Base-by-base conservation (phyloP, 2,329 filamentous ascomycete genomes). In the Xylariaceae sp. region DNA sequence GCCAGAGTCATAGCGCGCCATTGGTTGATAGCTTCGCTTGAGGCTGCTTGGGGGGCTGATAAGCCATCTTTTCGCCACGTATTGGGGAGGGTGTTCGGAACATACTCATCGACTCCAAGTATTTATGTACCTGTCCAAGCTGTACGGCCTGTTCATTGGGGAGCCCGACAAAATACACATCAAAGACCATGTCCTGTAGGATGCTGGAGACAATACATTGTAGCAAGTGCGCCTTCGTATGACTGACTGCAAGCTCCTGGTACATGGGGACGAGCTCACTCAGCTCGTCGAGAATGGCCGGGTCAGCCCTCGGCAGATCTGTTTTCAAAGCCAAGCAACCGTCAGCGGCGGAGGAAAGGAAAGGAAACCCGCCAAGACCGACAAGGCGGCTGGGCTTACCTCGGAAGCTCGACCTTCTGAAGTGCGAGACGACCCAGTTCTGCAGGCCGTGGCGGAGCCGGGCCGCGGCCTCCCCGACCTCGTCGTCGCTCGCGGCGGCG, bases 381-480 rank as follows among this genome's bases (percentile, higher is more conserved):
- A n/a, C n/a, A n/a, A n/a, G n/a, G n/a, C n/a, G n/a, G n/a, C n/a
- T n/a, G n/a, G n/a, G n/a, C n/a, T n/a, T n/a, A n/a, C n/a, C n/a
- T n/a, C n/a, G 61, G 29, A 81, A 57, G 58, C 70, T 81, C 10
- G 71, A 67, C 41, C 72, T 73, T 32, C 81, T 68, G 44, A 82
- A 86, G 51, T 82, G 74, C 17, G 73, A 70, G 46, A 86, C 77
- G 3, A 80, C 73, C 81, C 81, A 87, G 47, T 86, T 84, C 58
- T 85, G 80, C 45, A 84, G 58, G 16, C 79, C 73, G 47, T 84
- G 80, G 14, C 74, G 73, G 29, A 86, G 54, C 37, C 70, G 66
- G 31, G 68, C 64, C 64, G 83, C 74, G 8, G 68, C 65, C 32
- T 81, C 74, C 2, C 65, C 71, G 50, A 86, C 72, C 9, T 77